Evolutionary conservation across 129 eudicot genomes (phyloP).

Genomic region (Scalesia atractyloides): DNA sequence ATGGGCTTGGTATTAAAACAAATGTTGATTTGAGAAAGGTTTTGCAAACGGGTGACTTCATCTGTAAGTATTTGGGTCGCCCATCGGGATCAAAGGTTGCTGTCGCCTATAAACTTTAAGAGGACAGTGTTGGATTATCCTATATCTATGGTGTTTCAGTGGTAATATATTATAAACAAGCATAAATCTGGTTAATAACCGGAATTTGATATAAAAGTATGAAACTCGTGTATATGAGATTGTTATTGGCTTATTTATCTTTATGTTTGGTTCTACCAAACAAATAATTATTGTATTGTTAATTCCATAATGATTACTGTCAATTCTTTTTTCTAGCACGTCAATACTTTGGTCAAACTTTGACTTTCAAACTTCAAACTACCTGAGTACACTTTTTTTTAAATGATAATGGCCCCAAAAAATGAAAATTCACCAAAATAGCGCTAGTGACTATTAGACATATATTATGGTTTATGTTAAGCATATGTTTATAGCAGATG

Average conservation of each 20-base stretch:
- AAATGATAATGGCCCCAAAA: too few relatives aligned
- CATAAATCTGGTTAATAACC: conserved; percentile 4
- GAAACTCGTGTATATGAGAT: neutral
- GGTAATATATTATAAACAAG: conserved; percentile 1
- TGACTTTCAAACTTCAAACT: too few relatives aligned
- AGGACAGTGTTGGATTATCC: conserved; percentile 1
- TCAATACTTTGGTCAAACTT: too few relatives aligned
- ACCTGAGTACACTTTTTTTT: too few relatives aligned
- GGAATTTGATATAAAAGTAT: conserved; percentile 11
- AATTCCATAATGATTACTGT: too few relatives aligned
- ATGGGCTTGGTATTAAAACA: conserved; percentile 84
- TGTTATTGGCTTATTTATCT: conserved; percentile 9
- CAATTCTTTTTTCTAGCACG: too few relatives aligned
- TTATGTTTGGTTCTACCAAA: conserved; percentile 14
- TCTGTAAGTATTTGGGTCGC: conserved; percentile 70
- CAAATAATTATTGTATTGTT: too few relatives aligned
- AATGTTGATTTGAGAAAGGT: conserved; percentile 71
- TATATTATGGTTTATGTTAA: too few relatives aligned
- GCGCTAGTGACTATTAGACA: too few relatives aligned
- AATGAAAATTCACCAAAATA: too few relatives aligned
- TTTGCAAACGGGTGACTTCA: conserved; percentile 78
- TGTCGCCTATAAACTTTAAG: conserved; percentile 60
- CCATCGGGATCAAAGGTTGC: conserved; percentile 86
- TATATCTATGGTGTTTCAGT: neutral
- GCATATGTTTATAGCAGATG: too few relatives aligned